Evolutionary conservation across 768 basidiomycete species (phyloP).

Genomic region (Cystobasidium ongulense): DNA sequence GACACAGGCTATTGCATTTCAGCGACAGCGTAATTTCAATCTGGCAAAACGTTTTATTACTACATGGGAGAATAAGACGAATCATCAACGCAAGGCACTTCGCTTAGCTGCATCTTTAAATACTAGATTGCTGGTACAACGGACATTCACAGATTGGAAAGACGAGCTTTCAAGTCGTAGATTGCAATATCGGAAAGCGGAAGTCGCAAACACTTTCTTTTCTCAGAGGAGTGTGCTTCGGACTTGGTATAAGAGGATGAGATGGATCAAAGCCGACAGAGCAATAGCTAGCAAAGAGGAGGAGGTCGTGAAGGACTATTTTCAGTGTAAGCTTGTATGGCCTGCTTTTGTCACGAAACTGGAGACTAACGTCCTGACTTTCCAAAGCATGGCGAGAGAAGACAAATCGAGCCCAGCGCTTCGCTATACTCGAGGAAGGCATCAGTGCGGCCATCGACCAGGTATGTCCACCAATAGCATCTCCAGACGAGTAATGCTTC

Average conservation of each 20-base stretch:
- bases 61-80: background rate
- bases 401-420: background rate
- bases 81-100: background rate
- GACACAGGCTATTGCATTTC: background rate
- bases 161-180: background rate
- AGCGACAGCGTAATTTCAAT: background rate
- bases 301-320: background rate
- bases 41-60: background rate
- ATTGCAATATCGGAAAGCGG: slow-evolving; percentile 19
- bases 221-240: background rate
- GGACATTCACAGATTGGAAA: slow-evolving; percentile 1
- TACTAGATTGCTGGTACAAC: background rate
- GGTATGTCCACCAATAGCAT: background rate
- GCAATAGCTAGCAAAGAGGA: background rate
- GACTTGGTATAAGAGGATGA: background rate
- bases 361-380: background rate
- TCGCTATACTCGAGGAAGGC: background rate
- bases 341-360: background rate
- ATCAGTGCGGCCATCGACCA: slow-evolving; percentile 6
- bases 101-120: slow-evolving; percentile 5
- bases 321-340: background rate
- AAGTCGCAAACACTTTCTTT: slow-evolving; percentile 30
- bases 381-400: slow-evolving; percentile 6
- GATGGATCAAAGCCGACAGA: background rate
- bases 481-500: background rate